Conservation (phyloP, 768 basidiomycete species). For the Tulasnella sp. region DNA sequence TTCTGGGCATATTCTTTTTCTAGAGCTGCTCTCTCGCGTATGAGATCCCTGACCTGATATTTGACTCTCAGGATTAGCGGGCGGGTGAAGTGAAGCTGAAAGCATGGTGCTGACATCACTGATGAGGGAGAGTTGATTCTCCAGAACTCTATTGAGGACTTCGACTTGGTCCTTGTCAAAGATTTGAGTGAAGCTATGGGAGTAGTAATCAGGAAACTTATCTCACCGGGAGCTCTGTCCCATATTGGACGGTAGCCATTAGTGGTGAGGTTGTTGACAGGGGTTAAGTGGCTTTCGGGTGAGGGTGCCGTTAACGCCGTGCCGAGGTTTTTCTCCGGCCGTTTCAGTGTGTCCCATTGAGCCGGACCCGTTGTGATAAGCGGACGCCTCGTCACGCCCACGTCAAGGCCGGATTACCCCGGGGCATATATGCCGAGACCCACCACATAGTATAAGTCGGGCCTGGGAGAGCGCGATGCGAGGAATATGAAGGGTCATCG, state of each 20-base stretch:
- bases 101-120: slow-evolving; percentile 3
- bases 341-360: too few relatives aligned
- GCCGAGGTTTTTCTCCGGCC: not conserved
- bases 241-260: slow-evolving; percentile 7
- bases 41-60: slow-evolving; percentile 65
- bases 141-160: slow-evolving; percentile 13
- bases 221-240: slow-evolving; percentile 18
- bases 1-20: slow-evolving; percentile 78
- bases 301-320: not conserved
- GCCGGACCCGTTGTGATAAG: too few relatives aligned
- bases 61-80: slow-evolving; percentile 34
- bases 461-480: too few relatives aligned
- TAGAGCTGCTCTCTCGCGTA: slow-evolving; percentile 58
- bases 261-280: not conserved
- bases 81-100: not conserved
- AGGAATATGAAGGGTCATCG: too few relatives aligned
- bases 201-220: too few relatives aligned
- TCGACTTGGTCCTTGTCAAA: slow-evolving; percentile 24
- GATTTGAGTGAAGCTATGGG: not conserved
- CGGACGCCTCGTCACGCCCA: too few relatives aligned
- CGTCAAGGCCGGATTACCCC: too few relatives aligned
- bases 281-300: not conserved
- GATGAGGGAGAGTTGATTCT: slow-evolving; percentile 25
- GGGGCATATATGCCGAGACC: too few relatives aligned
- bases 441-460: too few relatives aligned